Evolutionary conservation across 177 flowering plant species (phyloP).

Genomic region (Tripterygium wilfordii): DNA sequence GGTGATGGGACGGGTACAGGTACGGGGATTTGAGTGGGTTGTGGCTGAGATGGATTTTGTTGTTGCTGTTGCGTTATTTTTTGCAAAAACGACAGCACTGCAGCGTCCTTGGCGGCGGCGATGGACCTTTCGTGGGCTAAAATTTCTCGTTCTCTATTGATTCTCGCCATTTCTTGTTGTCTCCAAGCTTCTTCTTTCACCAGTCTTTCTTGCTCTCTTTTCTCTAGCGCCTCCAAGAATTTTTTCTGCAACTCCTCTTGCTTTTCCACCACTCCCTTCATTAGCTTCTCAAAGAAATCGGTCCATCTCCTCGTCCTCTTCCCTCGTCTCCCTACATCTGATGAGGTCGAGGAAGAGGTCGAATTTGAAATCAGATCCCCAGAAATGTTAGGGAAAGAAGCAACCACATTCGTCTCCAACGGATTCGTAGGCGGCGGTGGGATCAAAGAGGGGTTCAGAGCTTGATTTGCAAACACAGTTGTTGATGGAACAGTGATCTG

Average conservation of each 20-base stretch:
- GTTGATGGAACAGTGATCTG: conserved; percentile 28
- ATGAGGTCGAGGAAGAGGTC: conserved; percentile 48
- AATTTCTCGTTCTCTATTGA: conserved; percentile 67
- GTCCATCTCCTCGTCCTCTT: conserved; percentile 59
- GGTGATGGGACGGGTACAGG: too few species aligned
- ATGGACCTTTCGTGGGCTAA: conserved; percentile 65
- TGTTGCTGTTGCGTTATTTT: conserved; percentile 51
- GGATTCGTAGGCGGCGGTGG: conserved; percentile 8
- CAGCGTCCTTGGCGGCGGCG: conserved; percentile 74
- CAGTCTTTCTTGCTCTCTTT: conserved; percentile 60
- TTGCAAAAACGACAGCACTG: conserved; percentile 66
- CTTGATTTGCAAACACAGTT: too few species aligned
- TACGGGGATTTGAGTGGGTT: too few species aligned
- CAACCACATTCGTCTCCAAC: neutral
- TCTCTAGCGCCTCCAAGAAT: conserved; percentile 72
- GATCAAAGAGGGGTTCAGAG: too few species aligned
- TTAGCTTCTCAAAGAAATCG: conserved; percentile 62
- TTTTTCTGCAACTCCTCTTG: conserved; percentile 67
- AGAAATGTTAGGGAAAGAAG: conserved; percentile 1
- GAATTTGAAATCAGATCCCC: conserved; percentile 27
- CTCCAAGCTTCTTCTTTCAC: conserved; percentile 79
- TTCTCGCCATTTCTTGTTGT: conserved; percentile 63
- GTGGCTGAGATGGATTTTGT: too few species aligned
- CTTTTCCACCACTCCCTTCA: conserved; percentile 62
- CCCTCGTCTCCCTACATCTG: conserved; percentile 32